phyloP scores from a whole-genome alignment of 2,329 filamentous ascomycete genomes.

The Chaetomium sp. region DNA sequence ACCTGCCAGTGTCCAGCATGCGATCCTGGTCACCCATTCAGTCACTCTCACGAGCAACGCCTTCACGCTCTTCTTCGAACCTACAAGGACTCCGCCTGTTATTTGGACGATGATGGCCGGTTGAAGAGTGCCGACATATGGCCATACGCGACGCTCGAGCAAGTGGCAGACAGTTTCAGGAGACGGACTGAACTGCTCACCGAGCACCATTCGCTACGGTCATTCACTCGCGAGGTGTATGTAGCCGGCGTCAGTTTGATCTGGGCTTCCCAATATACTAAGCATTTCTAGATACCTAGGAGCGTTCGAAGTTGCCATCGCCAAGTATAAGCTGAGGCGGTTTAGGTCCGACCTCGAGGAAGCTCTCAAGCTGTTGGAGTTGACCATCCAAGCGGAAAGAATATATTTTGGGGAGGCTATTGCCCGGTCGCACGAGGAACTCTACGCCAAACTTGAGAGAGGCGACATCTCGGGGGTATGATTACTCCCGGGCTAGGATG shows the following conservation, averaged over 20 bases:
- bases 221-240: not conserved
- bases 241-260: not conserved
- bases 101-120: not conserved
- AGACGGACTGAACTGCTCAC: not conserved
- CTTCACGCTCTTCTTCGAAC: not conserved
- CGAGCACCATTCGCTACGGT: not conserved
- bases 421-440: not conserved
- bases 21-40: not conserved
- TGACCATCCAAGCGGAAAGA: not conserved
- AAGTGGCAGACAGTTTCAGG: not conserved
- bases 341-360: not conserved
- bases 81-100: not conserved
- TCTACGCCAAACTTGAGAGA: not conserved
- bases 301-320: not conserved
- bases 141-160: not conserved
- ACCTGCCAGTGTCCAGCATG: constrained; percentile 1
- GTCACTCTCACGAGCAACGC: not conserved
- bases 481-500: not conserved
- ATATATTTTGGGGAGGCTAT: not conserved
- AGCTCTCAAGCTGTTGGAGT: not conserved
- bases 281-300: not conserved
- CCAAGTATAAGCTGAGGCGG: constrained; percentile 3
- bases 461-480: not conserved
- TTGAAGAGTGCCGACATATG: not conserved
- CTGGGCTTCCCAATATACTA: not conserved